Base-by-base conservation (phyloP, 768 basidiomycete species). In the Omphalotus guepiniiformis region DNA sequence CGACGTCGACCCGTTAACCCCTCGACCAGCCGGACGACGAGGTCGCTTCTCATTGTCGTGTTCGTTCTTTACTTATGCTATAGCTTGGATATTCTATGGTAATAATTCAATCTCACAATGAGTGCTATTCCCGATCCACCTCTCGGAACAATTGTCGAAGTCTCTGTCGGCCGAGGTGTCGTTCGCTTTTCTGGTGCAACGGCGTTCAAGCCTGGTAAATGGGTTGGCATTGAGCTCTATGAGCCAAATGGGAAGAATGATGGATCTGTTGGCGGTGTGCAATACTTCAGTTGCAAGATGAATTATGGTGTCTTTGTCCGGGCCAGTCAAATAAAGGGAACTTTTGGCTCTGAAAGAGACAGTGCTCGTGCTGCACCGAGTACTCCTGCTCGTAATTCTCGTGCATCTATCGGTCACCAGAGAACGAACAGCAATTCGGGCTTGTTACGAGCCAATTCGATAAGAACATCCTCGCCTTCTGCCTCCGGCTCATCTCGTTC, bases 211-310 rank as follows among this genome's bases (percentile, higher is more conserved):
- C 65, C 81, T 1, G 96, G 96, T 0, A 92, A 88, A 74, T 99
- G 95, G 95, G 76, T 96, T 41, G 96, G 96, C 8, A 82, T 98
- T 44, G 93, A 95, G 59, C 77, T 99, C 38, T 79, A 76, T 48
- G 83, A 85, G 57, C 66, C 80, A 6, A 85, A 79, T 37, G 96
- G 96, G 30, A 99, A 98, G 83, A 99, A 99, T 71, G 90, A 98
- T 56, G 96, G 96, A 1, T 78, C 82, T 1, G 87, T 99, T 6
- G 73, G 84, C 28, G 92, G 86, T 13, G 65, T 81, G 40, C 53
- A 65, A 1, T 99, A 98, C 69, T 99, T 99, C 64, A 72, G 69
- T 15, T 97, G 93, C 69, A 77, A 76, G 57, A 69, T 73, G 39
- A 71, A 73, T 25, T 71, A 89, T 69, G 96, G 96, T 39, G 87